Conservation (phyloP, 768 basidiomycete species). For the Xerocomus brunneocitrinus region DNA sequence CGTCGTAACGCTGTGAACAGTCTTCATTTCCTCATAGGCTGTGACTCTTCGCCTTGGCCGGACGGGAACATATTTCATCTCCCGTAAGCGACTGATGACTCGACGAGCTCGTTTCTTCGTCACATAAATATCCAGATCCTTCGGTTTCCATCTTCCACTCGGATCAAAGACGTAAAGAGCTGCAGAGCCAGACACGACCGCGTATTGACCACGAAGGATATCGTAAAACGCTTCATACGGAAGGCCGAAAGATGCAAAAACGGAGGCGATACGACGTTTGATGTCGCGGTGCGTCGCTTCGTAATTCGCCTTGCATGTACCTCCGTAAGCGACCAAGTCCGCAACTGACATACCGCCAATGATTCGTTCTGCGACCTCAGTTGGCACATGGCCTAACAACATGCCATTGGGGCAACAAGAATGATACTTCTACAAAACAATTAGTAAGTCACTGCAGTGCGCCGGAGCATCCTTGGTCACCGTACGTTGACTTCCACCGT, state of each 20-base stretch:
- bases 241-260: too few species aligned
- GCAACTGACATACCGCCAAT: background rate
- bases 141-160: background rate
- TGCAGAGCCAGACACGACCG: background rate
- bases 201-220: background rate
- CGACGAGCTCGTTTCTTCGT: background rate
- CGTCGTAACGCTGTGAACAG: background rate
- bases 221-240: background rate
- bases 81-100: background rate
- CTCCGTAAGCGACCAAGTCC: background rate
- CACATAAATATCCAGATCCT: background rate
- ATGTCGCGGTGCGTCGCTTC: background rate
- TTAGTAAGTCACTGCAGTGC: too few species aligned
- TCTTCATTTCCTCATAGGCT: too few species aligned
- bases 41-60: background rate
- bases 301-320: background rate
- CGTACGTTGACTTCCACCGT: too few species aligned
- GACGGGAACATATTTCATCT: background rate
- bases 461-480: too few species aligned
- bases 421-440: too few species aligned
- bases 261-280: background rate
- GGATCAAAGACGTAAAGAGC: background rate
- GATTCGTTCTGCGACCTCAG: background rate
- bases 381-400: background rate
- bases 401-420: background rate